Conservation (phyloP, 2,329 filamentous ascomycete genomes). For the Fusarium nematophilum region DNA sequence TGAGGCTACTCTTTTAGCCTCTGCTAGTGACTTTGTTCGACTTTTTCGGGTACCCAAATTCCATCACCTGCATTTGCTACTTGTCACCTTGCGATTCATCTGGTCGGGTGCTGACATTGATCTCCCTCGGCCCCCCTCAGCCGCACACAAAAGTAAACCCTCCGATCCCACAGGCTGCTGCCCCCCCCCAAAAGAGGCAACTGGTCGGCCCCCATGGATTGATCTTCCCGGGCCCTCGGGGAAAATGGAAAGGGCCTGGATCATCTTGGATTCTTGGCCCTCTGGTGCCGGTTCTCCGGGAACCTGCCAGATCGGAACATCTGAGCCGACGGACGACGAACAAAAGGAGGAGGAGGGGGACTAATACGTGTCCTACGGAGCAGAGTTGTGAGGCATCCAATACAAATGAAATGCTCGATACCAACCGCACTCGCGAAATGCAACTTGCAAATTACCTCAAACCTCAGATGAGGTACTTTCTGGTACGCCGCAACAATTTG, state of each 20-base stretch:
- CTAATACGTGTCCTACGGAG: no score
- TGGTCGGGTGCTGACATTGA: background rate
- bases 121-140: background rate
- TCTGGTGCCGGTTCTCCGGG: constrained; percentile 34
- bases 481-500: no score
- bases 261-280: constrained; percentile 11
- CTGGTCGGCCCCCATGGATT: constrained; percentile 2
- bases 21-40: constrained; percentile 13
- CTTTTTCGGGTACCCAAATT: constrained; percentile 22
- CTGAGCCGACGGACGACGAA: no score
- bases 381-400: constrained; percentile 5
- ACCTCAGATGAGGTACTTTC: background rate
- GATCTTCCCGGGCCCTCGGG: constrained; percentile 2
- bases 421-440: no score
- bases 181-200: constrained; percentile 28
- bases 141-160: constrained; percentile 1
- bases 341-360: no score
- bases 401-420: no score
- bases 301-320: constrained; percentile 33
- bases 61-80: constrained; percentile 22
- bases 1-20: constrained; percentile 23
- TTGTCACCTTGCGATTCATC: no score
- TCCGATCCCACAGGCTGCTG: no score
- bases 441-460: no score
- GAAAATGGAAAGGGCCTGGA: background rate